Percentiles rank a stretch among this genome's conserved stretches.
Conservation (phyloP, 306 rosid genomes). For the Nissolia schottii region DNA sequence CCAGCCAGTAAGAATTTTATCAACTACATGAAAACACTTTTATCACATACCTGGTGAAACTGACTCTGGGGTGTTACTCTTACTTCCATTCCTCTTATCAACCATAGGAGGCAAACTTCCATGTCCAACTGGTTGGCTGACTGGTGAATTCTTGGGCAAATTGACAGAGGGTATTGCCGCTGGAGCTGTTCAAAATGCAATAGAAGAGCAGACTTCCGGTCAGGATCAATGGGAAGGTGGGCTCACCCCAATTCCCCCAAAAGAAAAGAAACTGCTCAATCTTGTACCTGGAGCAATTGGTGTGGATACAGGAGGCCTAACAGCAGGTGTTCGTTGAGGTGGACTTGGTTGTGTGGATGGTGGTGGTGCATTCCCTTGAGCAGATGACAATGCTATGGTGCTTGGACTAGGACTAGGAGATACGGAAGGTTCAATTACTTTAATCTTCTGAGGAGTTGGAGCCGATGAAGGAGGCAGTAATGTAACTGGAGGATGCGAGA, state of each 20-base stretch:
- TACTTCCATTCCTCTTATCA: conserved; percentile 31
- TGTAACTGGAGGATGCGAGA: conserved; percentile 32
- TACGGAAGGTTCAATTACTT: conserved; percentile 32
- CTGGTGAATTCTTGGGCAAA: conserved; percentile 51
- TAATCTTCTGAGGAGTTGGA: conserved; percentile 31
- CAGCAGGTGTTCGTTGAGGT: conserved; percentile 28
- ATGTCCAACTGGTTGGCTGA: conserved; percentile 35
- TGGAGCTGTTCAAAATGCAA: conserved; percentile 35
- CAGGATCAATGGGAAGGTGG: conserved; percentile 17
- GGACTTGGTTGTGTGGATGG: conserved; percentile 29
- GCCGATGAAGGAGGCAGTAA: conserved; percentile 38
- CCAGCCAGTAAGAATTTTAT: conserved; percentile 12
- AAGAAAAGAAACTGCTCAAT: background rate
- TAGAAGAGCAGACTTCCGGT: background rate
- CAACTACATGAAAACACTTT: conserved; percentile 2
- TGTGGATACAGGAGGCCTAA: conserved; percentile 21
- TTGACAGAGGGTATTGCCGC: conserved; percentile 36
- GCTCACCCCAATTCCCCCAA: background rate
- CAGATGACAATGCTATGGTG: conserved; percentile 32
- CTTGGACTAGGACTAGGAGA: conserved; percentile 51
- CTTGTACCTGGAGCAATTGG: conserved; percentile 55
- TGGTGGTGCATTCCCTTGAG: conserved; percentile 37
- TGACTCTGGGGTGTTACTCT: conserved; percentile 8
- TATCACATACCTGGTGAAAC: conserved; percentile 40
- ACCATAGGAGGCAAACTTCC: conserved; percentile 47